Base-by-base conservation (phyloP, 139 green algal species). In the Zygnema cylindricum region DNA sequence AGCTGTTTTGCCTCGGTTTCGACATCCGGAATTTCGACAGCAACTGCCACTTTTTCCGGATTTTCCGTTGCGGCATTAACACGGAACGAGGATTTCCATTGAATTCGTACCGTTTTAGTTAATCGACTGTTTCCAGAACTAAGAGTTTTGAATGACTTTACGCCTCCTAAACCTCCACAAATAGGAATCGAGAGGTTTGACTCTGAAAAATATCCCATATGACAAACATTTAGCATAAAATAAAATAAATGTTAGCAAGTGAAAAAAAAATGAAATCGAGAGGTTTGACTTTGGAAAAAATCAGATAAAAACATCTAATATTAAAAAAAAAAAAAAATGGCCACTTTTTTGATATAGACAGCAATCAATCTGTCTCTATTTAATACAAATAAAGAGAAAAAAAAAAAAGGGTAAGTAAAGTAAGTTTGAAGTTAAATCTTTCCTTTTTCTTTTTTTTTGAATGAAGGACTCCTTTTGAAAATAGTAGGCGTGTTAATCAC, bases 1-100 rank as follows among this genome's bases (percentile, higher is more conserved):
- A 89, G 39, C 2, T 54, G 41, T 36, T 89, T 33, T 7, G 84
- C 69, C n/a, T 89, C 84, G n/a, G 25, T 71, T 42, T 89, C 76
- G 30, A 89, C 30, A 76, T 89, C 32, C 69, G 22, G n/a, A 63
- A 88, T 71, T 32, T 32, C 82, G 32, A 73, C 71, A 35, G 43
- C 0, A 63, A 35, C 84, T 38, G 22, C 84, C 25, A 86, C 84
- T 2, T 43, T 87, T 54, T 32, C 81, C 16, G 38, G 71, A 32
- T 30, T 54, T 32, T 87, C 0, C 1, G 78, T 41, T 30, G 35
- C 38, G 22, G 69, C 78, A 23, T 22, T n/a, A 38, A 85, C 35
- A 22, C 78, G 78, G 7, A 54, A 54, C 11, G 71, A 41, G 78
- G 40, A 39, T 55, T 63, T 85, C 49, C 78, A 77, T 35, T 85